Percentiles rank a stretch among this genome's conserved stretches.
Conservation (phyloP, 257 asterid genomes). For the Vinca minor region DNA sequence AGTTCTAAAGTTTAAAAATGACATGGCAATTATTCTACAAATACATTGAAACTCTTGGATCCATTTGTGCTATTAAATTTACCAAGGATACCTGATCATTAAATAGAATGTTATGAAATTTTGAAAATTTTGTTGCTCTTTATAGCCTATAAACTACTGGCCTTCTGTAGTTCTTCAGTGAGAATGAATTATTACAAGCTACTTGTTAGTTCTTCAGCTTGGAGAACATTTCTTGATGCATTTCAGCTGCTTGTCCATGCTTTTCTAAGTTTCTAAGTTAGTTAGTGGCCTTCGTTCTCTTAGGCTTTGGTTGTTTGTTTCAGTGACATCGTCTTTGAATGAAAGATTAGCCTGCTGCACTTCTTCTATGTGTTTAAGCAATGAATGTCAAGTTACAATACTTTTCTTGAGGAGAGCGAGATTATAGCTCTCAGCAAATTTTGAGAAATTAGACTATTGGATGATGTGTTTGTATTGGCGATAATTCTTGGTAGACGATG, state of each 20-base stretch:
- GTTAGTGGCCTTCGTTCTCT: background rate
- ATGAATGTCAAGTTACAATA: background rate
- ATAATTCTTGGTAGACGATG: background rate
- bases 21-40: background rate
- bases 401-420: background rate
- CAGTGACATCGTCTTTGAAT: background rate
- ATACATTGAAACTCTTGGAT: background rate
- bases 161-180: background rate
- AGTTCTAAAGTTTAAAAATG: background rate
- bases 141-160: background rate
- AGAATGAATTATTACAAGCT: background rate
- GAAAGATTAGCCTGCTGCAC: background rate
- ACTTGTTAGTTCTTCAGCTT: background rate
- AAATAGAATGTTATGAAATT: background rate
- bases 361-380: background rate
- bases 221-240: background rate
- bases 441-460: background rate
- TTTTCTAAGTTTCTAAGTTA: background rate
- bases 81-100: background rate
- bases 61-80: background rate
- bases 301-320: background rate
- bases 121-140: background rate
- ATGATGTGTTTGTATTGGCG: background rate
- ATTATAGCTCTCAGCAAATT: background rate
- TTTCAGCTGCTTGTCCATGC: background rate